phyloP scores from a whole-genome alignment of 306 rosid species.

The Cyamopsis tetragonoloba region DNA sequence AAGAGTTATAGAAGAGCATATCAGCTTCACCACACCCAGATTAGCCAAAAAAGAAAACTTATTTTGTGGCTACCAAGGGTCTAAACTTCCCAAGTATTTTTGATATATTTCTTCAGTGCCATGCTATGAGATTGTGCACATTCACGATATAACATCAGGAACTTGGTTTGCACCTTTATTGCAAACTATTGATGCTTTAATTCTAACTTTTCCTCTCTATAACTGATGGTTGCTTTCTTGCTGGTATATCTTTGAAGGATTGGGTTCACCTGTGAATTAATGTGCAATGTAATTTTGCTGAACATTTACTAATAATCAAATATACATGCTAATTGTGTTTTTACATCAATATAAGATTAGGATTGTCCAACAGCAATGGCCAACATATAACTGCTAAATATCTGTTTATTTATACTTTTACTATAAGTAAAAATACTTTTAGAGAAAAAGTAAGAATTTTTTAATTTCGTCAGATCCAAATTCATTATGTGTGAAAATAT shows the following conservation, averaged over 20 bases:
- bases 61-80: not conserved
- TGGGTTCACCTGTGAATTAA: not conserved
- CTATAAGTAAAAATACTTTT: too few species aligned
- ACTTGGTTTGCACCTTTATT: not conserved
- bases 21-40: not conserved
- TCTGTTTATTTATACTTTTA: too few species aligned
- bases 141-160: not conserved
- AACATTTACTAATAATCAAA: not conserved
- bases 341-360: not conserved
- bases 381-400: too few species aligned
- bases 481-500: too few species aligned
- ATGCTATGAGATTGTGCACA: not conserved
- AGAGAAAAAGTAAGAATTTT: too few species aligned
- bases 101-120: not conserved
- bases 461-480: too few species aligned
- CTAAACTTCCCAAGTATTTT: not conserved
- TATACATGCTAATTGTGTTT: not conserved
- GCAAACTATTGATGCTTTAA: not conserved
- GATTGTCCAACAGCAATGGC: too few species aligned
- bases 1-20: constrained; percentile 43
- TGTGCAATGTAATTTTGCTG: not conserved
- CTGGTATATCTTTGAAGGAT: not conserved
- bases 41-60: not conserved
- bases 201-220: not conserved
- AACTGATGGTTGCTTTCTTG: not conserved